These are phyloP conservation scores for Sphagnum contortum DNA, from an alignment of 225 moss, liverwort and hornwort genomes.

Conservation along the genomic window DNA sequence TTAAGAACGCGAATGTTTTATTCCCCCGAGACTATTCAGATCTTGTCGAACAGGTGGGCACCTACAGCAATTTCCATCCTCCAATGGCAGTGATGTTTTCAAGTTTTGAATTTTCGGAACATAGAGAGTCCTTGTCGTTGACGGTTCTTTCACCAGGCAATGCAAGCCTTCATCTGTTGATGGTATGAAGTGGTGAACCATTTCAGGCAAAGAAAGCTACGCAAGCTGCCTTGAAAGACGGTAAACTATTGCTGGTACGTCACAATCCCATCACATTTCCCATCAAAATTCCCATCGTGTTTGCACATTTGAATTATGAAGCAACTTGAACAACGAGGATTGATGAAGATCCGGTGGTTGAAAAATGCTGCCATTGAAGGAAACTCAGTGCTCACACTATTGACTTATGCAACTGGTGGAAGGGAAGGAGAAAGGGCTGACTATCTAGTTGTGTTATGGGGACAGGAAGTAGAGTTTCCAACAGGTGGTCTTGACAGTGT, in stretches of 20 bases:
- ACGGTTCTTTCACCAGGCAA: no score
- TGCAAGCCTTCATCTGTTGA: no score
- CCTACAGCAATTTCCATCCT: not conserved
- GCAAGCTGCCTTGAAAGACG: constrained; percentile 65
- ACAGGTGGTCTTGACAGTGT: constrained; percentile 87
- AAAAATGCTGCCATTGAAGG: not conserved
- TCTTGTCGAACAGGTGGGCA: constrained; percentile 31
- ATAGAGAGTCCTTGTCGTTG: no score
- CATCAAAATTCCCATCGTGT: not conserved
- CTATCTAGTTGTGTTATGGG: constrained; percentile 18
- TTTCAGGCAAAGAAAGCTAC: constrained; percentile 56
- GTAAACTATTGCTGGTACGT: constrained; percentile 74
- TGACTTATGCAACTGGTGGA: constrained; percentile 3
- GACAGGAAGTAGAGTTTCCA: constrained; percentile 98
- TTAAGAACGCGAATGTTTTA: no score
- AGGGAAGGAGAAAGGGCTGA: constrained; percentile 2
- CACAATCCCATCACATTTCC: constrained; percentile 5
- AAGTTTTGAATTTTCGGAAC: not conserved
- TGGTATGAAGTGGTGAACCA: no score
- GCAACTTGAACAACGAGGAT: not conserved
- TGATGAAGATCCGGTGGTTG: not conserved
- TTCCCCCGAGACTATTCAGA: constrained; percentile 25
- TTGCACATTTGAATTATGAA: not conserved
- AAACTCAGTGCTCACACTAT: not conserved
- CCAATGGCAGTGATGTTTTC: not conserved